These are phyloP conservation scores for Naematelia aurantialba DNA, from an alignment of 768 basidiomycete genomes.

Conservation along the genomic window DNA sequence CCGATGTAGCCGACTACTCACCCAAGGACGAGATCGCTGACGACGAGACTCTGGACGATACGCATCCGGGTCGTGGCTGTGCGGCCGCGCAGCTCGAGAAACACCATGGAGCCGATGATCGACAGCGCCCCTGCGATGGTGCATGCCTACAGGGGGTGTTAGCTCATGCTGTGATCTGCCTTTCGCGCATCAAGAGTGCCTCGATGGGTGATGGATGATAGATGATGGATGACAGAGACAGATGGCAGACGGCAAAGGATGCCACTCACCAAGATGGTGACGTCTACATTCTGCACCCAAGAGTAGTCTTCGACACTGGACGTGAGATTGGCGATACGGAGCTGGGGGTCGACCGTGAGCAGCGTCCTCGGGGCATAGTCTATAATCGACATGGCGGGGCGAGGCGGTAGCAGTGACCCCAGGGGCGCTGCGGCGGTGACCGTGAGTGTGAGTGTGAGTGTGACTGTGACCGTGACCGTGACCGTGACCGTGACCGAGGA, in stretches of 20 bases:
- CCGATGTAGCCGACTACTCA: too few relatives aligned
- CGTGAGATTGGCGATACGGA: neutral
- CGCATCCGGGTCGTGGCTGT: conserved; percentile 44
- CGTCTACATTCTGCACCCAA: neutral
- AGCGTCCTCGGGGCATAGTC: neutral
- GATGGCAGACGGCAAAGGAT: neutral
- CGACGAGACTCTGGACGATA: conserved; percentile 46
- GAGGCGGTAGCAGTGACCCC: too few relatives aligned
- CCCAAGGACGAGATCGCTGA: conserved; percentile 45
- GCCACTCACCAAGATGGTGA: conserved; percentile 9
- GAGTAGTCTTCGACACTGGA: neutral
- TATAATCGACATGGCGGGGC: neutral
- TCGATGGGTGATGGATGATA: too few relatives aligned
- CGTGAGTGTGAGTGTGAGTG: too few relatives aligned
- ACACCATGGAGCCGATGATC: conserved; percentile 41
- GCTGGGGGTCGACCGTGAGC: neutral
- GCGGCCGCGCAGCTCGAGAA: conserved; percentile 32
- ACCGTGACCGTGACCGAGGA: neutral
- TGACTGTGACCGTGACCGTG: too few relatives aligned
- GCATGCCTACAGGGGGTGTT: conserved; percentile 3
- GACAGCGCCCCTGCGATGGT: conserved; percentile 42
- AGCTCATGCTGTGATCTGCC: too few relatives aligned
- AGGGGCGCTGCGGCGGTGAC: too few relatives aligned
- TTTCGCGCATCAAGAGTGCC: too few relatives aligned
- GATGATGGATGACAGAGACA: conserved; percentile 12